phyloP scores from a whole-genome alignment of 192 early-diverging fungal genomes.

The Ambispora gerdemannii region DNA sequence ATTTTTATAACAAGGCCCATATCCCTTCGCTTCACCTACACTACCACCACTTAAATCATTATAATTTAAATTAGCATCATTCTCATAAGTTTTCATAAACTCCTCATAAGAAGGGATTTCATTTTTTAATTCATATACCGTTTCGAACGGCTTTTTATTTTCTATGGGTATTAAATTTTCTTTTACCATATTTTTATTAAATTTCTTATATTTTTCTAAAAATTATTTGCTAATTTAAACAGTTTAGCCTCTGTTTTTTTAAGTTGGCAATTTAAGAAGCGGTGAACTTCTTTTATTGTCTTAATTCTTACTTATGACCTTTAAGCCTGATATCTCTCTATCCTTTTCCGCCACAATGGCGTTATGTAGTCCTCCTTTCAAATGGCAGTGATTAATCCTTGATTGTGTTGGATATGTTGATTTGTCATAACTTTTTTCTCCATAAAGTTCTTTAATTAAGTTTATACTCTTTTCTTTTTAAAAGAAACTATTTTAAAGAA shows the following conservation, averaged over 20 bases:
- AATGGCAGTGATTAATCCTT: neutral
- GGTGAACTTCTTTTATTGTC: no score
- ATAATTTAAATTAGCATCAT: constrained; percentile 10
- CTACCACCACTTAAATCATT: constrained; percentile 13
- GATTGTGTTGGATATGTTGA: neutral
- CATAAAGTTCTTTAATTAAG: neutral
- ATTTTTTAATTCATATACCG: constrained; percentile 5
- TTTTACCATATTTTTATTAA: constrained; percentile 6
- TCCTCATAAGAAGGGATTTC: constrained; percentile 8
- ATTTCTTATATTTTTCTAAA: neutral
- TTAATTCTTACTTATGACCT: no score
- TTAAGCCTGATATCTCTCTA: neutral
- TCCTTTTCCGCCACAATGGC: neutral
- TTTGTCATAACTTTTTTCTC: neutral
- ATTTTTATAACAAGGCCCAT: constrained; percentile 5
- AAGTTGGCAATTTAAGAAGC: no score
- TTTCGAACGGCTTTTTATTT: constrained; percentile 9
- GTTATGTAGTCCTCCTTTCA: neutral
- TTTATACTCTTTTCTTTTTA: neutral
- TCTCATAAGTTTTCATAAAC: constrained; percentile 11
- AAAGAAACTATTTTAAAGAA: no score
- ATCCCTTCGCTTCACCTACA: neutral
- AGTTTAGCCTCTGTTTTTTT: constrained; percentile 8
- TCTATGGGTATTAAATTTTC: neutral
- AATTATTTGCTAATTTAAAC: neutral